Evolutionary conservation across 2,329 filamentous ascomycete species (phyloP).

Genomic region (Claviceps arundinis): DNA sequence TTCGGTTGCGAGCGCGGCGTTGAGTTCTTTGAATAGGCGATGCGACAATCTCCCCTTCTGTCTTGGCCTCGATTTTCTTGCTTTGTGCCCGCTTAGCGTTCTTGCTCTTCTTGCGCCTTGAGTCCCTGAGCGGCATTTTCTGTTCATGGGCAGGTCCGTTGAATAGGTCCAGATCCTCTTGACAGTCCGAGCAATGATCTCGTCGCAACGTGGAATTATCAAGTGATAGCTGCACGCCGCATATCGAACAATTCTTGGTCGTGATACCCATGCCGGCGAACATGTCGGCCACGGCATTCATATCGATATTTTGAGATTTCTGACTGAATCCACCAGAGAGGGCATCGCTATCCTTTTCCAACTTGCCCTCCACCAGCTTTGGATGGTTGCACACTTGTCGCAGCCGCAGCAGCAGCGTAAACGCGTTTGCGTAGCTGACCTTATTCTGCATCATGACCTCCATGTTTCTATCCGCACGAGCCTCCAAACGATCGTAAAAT

Average conservation of each 20-base stretch:
- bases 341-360: conserved; percentile 79
- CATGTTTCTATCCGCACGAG: conserved; percentile 73
- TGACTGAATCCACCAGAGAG: conserved; percentile 49
- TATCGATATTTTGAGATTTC: conserved; percentile 44
- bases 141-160: conserved; percentile 30
- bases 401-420: conserved; percentile 80
- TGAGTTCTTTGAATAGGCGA: conserved; percentile 8
- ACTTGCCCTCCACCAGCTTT: conserved; percentile 69
- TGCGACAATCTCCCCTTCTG: conserved; percentile 9
- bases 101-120: conserved; percentile 13
- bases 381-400: conserved; percentile 94
- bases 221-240: conserved; percentile 52
- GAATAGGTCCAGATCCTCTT: conserved; percentile 56
- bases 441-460: conserved; percentile 78
- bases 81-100: conserved; percentile 23
- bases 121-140: conserved; percentile 25
- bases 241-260: conserved; percentile 71
- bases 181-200: conserved; percentile 59
- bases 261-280: conserved; percentile 73
- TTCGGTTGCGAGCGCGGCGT: conserved; percentile 34
- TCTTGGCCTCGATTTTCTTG: conserved; percentile 10
- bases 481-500: conserved; percentile 77
- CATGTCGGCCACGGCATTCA: conserved; percentile 75
- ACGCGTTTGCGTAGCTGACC: conserved; percentile 82
- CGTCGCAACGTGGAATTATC: conserved; percentile 27